These are phyloP conservation scores for Pichia sp. DNA, from an alignment of 1,139 yeast species.

Conservation along the genomic window DNA sequence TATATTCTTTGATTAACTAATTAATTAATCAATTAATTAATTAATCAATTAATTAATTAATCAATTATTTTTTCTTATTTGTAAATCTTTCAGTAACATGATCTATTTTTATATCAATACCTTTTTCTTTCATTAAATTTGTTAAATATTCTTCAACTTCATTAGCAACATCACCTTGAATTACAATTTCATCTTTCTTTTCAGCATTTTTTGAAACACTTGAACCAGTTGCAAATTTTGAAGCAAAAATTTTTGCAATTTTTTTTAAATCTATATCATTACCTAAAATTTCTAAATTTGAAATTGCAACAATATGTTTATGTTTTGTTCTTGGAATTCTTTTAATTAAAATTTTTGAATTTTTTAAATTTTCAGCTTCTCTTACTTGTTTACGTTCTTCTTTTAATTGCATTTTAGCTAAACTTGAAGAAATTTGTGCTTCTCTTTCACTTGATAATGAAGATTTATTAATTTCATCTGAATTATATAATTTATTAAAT, in stretches of 20 bases:
- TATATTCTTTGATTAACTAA: no score
- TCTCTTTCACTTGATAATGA: slow-evolving; percentile 68
- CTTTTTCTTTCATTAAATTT: slow-evolving; percentile 71
- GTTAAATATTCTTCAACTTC: slow-evolving; percentile 77
- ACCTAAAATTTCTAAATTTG: slow-evolving; percentile 67
- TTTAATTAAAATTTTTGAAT: slow-evolving; percentile 75
- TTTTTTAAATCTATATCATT: slow-evolving; percentile 87
- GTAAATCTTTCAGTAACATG: slow-evolving; percentile 18
- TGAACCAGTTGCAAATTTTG: slow-evolving; percentile 95
- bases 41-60: neutral
- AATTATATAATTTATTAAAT: slow-evolving; percentile 53
- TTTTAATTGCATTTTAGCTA: slow-evolving; percentile 79
- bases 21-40: no score
- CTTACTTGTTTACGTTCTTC: slow-evolving; percentile 87
- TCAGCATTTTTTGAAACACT: slow-evolving; percentile 90
- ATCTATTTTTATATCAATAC: slow-evolving; percentile 83
- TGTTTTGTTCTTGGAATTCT: slow-evolving; percentile 87
- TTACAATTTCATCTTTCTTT: slow-evolving; percentile 83
- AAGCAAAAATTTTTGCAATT: slow-evolving; percentile 84
- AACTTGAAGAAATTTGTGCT: slow-evolving; percentile 72
- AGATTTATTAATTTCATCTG: slow-evolving; percentile 37
- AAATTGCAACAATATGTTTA: slow-evolving; percentile 79
- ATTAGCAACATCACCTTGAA: slow-evolving; percentile 94
- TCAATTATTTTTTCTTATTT: slow-evolving; percentile 11
- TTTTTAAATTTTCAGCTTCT: slow-evolving; percentile 69